Conservation (phyloP, 139 green algal genomes). For the Haematococcus lacustris region DNA sequence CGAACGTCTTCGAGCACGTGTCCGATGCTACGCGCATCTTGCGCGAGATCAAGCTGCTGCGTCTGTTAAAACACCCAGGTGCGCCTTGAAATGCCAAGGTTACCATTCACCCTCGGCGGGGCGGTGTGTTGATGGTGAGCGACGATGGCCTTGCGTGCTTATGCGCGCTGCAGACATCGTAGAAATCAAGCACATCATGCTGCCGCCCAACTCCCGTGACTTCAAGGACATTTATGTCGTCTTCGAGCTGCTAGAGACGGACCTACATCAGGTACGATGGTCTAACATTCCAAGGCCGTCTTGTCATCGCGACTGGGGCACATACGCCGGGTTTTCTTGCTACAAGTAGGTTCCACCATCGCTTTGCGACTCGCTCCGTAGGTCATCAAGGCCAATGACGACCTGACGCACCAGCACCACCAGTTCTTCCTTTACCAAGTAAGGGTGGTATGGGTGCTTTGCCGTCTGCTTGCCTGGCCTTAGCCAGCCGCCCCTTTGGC, state of each 20-base stretch:
- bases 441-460: too few relatives aligned
- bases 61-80: constrained; percentile 92
- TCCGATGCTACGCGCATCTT: constrained; percentile 97
- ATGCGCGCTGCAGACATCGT: constrained; percentile 70
- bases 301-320: too few relatives aligned
- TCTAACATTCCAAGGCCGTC: too few relatives aligned
- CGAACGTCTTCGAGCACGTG: constrained; percentile 98
- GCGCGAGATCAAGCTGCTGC: constrained; percentile 96
- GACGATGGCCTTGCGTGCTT: too few relatives aligned
- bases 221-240: constrained; percentile 99
- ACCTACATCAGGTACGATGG: constrained; percentile 91
- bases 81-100: too few relatives aligned
- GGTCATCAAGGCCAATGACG: constrained; percentile 99
- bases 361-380: too few relatives aligned
- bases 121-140: too few relatives aligned
- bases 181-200: constrained; percentile 99
- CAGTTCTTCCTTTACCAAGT: constrained; percentile 99
- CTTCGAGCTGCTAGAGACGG: constrained; percentile 99
- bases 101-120: too few relatives aligned
- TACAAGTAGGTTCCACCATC: too few relatives aligned
- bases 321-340: too few relatives aligned
- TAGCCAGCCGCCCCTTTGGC: too few relatives aligned
- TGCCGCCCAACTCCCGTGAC: constrained; percentile 79
- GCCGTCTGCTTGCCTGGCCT: too few relatives aligned
- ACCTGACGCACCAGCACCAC: constrained; percentile 97